Conservation (phyloP, 1,284 basidiomycete species). For the Pyrrhoderma noxium region DNA sequence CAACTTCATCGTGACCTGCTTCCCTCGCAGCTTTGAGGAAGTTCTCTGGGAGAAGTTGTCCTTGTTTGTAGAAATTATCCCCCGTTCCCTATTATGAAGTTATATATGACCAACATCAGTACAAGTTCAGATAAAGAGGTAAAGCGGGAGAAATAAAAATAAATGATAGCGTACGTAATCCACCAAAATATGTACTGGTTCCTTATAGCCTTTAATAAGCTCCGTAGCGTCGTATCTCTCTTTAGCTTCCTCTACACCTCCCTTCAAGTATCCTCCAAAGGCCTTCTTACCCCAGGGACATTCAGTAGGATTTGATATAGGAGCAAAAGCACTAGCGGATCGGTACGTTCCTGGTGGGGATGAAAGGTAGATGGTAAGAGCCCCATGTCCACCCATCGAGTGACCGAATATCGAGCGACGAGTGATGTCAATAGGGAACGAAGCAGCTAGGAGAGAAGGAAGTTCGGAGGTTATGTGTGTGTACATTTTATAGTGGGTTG, state of each 20-base stretch:
- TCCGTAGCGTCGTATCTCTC: conserved; percentile 78
- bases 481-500: conserved; percentile 89
- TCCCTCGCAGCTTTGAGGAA: conserved; percentile 74
- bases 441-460: conserved; percentile 65
- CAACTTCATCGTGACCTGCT: conserved; percentile 65
- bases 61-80: conserved; percentile 83
- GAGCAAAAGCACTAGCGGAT: conserved; percentile 91
- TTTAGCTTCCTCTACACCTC: conserved; percentile 72
- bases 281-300: conserved; percentile 93
- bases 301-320: conserved; percentile 83
- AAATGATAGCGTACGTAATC: conserved; percentile 77
- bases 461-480: conserved; percentile 79
- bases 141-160: too few species aligned
- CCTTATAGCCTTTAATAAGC: conserved; percentile 60
- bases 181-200: conserved; percentile 73
- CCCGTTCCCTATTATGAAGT: conserved; percentile 58
- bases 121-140: background rate
- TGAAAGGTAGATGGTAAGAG: conserved; percentile 85
- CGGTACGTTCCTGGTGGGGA: conserved; percentile 65
- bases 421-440: conserved; percentile 60
- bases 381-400: conserved; percentile 92
- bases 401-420: conserved; percentile 82
- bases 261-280: conserved; percentile 82
- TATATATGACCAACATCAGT: background rate
- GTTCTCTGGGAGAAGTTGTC: conserved; percentile 85